Evolutionary conservation across 805 yeast species (phyloP), one percentile per base, ranked within the genome.

Genomic region (Blastobotrys mokoenaii): DNA sequence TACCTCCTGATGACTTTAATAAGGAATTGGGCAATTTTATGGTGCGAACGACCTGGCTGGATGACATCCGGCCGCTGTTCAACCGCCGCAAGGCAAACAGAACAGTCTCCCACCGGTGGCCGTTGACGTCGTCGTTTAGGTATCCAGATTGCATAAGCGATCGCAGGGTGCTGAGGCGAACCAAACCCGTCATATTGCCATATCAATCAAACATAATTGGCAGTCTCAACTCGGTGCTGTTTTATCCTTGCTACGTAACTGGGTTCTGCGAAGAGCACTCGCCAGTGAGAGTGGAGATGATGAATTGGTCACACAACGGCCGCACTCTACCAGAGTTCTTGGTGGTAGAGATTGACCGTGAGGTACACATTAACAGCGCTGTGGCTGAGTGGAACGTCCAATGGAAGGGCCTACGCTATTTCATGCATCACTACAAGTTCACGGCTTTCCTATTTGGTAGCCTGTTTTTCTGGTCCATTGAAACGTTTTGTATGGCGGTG

Each of bases 1-100:
- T 64, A 38, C 70, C 68, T 4, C 53, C 65, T 15, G 49, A 51
- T n/a, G 48, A 46, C 3, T 47, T 47, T 40, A 66, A 66, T 46
- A 48, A 46, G 30, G 50, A 52, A 4, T 32, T 55, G 11, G 67
- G 68, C 25, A 65, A 64, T 48, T 65, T 66, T 48, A 53, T 57
- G 56, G 53, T 62, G 25, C 31, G 51, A 7, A 47, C 55, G 15
- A 40, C 53, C 3, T 42, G 58, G 14, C 47, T 53, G 27, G 51
- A 52, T 17, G 43, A 47, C 15, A 37, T 44, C 29, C 15, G 15
- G 12, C 34, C n/a, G 15, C 34, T 31, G 34, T 14, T 31, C 15
- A 20, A 36, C 29, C 27, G 15, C 29, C 18, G 15, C 5, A 20
- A 20, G 29, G 17, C 10, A 7, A n/a, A 17, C 7, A 16, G 43